Evolutionary conservation across 139 green algal genomes (phyloP).

Genomic region (Closterium sp.): DNA sequence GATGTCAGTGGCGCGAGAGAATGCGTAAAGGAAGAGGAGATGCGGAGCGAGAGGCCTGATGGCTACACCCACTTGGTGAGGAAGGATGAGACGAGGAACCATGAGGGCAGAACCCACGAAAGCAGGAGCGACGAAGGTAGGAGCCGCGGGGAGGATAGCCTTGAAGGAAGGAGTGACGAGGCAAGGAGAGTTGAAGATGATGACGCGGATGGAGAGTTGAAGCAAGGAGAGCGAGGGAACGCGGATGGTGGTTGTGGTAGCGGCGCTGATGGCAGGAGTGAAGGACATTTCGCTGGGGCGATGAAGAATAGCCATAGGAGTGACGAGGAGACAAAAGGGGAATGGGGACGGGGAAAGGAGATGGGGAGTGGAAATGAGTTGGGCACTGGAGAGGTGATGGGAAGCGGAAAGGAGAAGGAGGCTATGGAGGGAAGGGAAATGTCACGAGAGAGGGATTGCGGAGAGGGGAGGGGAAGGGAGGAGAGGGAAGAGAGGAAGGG

Average conservation of each 20-base stretch:
- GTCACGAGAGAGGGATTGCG: not conserved
- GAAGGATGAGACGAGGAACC: too few relatives aligned
- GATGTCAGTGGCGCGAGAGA: not conserved
- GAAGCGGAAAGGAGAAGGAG: not conserved
- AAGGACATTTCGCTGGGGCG: not conserved
- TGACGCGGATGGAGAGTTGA: not conserved
- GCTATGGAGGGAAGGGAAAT: not conserved
- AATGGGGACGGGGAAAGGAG: not conserved
- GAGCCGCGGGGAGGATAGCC: too few relatives aligned
- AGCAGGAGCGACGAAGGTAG: too few relatives aligned
- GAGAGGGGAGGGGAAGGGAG: not conserved
- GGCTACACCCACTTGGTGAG: too few relatives aligned
- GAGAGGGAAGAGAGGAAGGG: not conserved
- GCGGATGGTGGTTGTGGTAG: not conserved
- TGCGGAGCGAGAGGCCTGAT: not conserved
- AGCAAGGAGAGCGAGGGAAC: not conserved
- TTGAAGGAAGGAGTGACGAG: not conserved
- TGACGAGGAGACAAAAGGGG: not conserved
- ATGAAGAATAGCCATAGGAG: not conserved
- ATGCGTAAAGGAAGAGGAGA: conserved; percentile 14
- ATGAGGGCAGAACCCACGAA: too few relatives aligned
- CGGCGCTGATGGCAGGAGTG: not conserved
- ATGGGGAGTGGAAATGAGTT: not conserved
- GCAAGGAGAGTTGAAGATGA: not conserved
- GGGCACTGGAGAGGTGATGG: too few relatives aligned